Base-by-base conservation (phyloP, 257 asterid species). In the Handroanthus guayacan region DNA sequence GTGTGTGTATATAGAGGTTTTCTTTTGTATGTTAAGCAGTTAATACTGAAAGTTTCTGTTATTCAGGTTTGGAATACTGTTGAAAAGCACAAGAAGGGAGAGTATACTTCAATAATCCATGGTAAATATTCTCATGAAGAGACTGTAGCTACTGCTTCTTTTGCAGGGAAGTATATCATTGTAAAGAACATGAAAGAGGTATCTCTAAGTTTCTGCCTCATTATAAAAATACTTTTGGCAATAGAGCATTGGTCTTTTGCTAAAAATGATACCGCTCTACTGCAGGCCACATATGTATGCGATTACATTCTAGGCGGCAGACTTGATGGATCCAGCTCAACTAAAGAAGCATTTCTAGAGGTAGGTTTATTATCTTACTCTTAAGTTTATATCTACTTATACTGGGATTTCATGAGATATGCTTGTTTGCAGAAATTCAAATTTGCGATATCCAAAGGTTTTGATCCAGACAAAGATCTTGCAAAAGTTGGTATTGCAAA, bases 41-140 rank as follows among this genome's bases (percentile, higher is more conserved):
- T 25, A 74, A 18, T 0, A 63, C 20, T 56, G 34, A 51, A 55
- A 66, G 37, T 75, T 67, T 62, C 75, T 82, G 77, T 20, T 63
- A 3, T 74, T 38, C 56, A 95, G 99, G 99, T 95, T 9, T 95
- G 99, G 98, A 95, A 81, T 85, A 62, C 81, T 2, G 99, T 95
- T 82, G 99, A 95, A 60, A 95, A 89, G 84, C 99, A 95, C 90
- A 95, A 93, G 90, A 93, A 90, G 83, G 99, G 97, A 77, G 99
- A 93, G 62, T 88, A 91, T 71, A 87, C 99, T 45, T 95, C 99
- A 17, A 86, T 95, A 54, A 95, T 95, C 81, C 99, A 95, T 69
- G 99, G 99, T 57, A 95, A 90, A 89, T 87, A 89, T 81, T 64
- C 87, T 72, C 99, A 95, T 56, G 99, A 95, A 82, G 99, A 95